Percentiles rank a stretch among this genome's conserved stretches.
phyloP scores from a whole-genome alignment of 2,329 filamentous ascomycete species.

The Aspergillus bombycis region DNA sequence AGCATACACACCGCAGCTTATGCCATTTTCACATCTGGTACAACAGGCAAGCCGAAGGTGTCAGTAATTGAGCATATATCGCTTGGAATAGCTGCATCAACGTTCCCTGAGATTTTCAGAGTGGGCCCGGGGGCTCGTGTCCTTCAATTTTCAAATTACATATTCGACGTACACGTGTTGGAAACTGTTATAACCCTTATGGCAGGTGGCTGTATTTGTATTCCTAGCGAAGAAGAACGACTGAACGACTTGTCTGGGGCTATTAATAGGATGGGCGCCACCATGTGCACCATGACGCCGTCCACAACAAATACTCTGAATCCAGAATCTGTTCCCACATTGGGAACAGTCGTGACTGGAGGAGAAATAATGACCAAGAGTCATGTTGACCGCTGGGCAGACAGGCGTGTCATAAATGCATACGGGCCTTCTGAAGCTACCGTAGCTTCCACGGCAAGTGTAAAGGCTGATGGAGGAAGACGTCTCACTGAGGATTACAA shows the following conservation, averaged over 20 bases:
- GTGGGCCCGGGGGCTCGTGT: constrained; percentile 59
- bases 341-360: constrained; percentile 49
- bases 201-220: constrained; percentile 62
- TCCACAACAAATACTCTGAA: constrained; percentile 57
- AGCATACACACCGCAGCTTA: constrained; percentile 52
- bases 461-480: constrained; percentile 36
- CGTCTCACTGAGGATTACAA: constrained; percentile 33
- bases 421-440: constrained; percentile 48
- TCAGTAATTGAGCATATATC: constrained; percentile 65
- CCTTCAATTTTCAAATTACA: constrained; percentile 61
- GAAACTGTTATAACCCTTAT: constrained; percentile 60
- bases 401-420: constrained; percentile 49
- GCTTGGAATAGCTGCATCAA: constrained; percentile 58
- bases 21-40: constrained; percentile 63
- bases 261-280: constrained; percentile 56
- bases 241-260: constrained; percentile 54
- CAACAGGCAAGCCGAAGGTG: constrained; percentile 61
- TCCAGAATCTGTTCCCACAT: constrained; percentile 47
- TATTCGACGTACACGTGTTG: constrained; percentile 57
- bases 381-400: constrained; percentile 49
- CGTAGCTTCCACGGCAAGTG: constrained; percentile 36
- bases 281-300: constrained; percentile 61
- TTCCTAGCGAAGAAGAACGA: constrained; percentile 57
- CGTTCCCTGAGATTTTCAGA: constrained; percentile 55
- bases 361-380: constrained; percentile 50